A percentile compares a stretch with the other conserved stretches of the same genome.
phyloP scores from a whole-genome alignment of 2,329 filamentous ascomycete species.

The Colletotrichum navitas region DNA sequence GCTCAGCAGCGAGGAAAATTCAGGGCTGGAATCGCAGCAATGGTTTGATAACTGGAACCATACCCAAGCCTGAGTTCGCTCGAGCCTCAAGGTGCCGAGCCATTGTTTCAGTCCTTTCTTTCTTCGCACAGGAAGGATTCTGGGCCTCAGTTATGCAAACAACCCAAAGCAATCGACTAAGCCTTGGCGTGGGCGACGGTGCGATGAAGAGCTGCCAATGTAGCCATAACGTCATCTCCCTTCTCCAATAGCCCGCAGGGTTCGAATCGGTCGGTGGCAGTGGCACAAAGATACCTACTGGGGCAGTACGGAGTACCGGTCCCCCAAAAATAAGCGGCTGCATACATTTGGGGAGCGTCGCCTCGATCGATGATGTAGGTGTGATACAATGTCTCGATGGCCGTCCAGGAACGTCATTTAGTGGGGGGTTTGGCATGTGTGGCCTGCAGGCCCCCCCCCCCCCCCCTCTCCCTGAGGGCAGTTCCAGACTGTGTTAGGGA shows the following conservation, averaged over 20 bases:
- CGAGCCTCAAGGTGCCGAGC: not conserved
- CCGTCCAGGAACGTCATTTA: constrained; percentile 32
- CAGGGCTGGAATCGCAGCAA: not conserved
- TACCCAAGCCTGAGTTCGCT: not conserved
- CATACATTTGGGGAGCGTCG: not conserved
- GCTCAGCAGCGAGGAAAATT: not conserved
- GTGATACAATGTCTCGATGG: constrained; percentile 41
- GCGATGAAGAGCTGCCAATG: constrained; percentile 3
- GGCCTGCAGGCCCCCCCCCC: not conserved
- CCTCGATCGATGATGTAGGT: constrained; percentile 40
- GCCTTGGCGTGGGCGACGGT: not conserved
- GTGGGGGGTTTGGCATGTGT: constrained; percentile 7
- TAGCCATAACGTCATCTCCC: constrained; percentile 33
- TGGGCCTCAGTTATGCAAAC: constrained; percentile 32
- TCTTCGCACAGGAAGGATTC: not conserved
- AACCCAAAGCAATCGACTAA: not conserved
- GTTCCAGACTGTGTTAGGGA: constrained; percentile 17
- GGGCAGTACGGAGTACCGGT: constrained; percentile 9
- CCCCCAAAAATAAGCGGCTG: constrained; percentile 1
- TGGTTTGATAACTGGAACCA: not conserved
- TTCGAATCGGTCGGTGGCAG: not conserved
- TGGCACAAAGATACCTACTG: constrained; percentile 8
- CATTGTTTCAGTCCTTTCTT: not conserved
- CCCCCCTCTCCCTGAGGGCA: not conserved
- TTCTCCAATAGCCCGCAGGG: not conserved